Evolutionary conservation across 495 filamentous ascomycete species (phyloP), one percentile per base, ranked within the genome.

Genomic region (Ramalina intermedia): DNA sequence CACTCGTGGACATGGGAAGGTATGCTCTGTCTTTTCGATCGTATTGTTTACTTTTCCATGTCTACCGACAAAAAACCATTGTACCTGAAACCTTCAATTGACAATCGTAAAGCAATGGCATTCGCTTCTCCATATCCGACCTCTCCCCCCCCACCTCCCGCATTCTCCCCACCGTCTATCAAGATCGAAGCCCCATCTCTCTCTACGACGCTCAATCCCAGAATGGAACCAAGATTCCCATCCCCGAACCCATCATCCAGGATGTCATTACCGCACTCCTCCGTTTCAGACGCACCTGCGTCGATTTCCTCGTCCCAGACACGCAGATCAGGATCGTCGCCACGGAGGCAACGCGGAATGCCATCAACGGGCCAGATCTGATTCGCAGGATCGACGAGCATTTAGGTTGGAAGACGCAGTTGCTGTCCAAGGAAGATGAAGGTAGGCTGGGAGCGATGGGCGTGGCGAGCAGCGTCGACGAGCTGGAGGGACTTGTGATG

Each of bases 91-190:
- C 23, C 29, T 7, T 33, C 29, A 13, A 13, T 33, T 33, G 29
- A 33, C 29, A 33, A 9, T 11, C 8, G 17, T 47, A 14, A 47
- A 94, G 89, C 68, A 96, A 96, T 73, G 89, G 88, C 51, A 90
- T 96, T 55, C 87, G 89, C 40, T 94, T 94, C 69, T 90, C 84
- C 8, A 87, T 96, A 51, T 84, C 87, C 8, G 77, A 86, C 48
- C 73, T 95, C 27, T 73, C 80, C 1, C 77, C 80, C 7, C 77
- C 81, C 2, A 76, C 68, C 3, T 68, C 81, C 14, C 80, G 89
- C 13, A 74, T 88, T 27, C 71, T 94, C 24, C 82, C 73, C 16
- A 88, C 82, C 33, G 52, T 93, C 46, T 91, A 85, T 61, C 76
- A 78, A 51, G 81, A 88, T 56, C 80, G 89, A 6, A 76, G 76